These are phyloP conservation scores for Clarireedia sp. DNA, from an alignment of 2,329 filamentous ascomycete species.

Conservation along the genomic window DNA sequence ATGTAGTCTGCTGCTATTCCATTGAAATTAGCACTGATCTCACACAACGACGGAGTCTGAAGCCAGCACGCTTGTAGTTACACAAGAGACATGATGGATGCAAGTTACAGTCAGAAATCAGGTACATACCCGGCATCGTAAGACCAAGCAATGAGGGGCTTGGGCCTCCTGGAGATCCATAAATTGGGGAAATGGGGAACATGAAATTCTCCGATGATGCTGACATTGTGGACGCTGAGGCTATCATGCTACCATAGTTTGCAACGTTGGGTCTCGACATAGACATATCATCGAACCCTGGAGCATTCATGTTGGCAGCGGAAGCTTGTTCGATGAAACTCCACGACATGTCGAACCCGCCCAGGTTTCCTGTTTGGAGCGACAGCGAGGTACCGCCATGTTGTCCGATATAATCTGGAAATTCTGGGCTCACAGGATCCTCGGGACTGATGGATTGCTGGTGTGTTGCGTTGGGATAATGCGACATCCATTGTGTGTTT, in stretches of 20 bases:
- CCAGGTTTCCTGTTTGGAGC: slow-evolving; percentile 5
- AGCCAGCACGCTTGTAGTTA: no score
- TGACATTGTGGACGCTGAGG: slow-evolving; percentile 18
- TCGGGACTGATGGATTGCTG: slow-evolving; percentile 2
- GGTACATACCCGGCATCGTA: slow-evolving; percentile 18
- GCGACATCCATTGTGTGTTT: slow-evolving; percentile 1
- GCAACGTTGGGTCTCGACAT: slow-evolving; percentile 18
- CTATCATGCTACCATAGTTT: slow-evolving; percentile 20
- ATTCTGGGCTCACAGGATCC: background rate
- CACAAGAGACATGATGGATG: background rate
- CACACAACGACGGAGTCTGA: background rate
- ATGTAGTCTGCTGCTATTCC: slow-evolving; percentile 1
- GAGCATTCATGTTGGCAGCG: slow-evolving; percentile 8
- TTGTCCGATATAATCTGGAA: background rate
- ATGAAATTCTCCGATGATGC: slow-evolving; percentile 20
- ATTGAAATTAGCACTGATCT: slow-evolving; percentile 3
- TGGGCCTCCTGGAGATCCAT: slow-evolving; percentile 10
- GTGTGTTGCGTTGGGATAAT: background rate
- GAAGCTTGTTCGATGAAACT: slow-evolving; percentile 7
- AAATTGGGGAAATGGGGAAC: slow-evolving; percentile 14
- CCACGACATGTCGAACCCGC: slow-evolving; percentile 18
- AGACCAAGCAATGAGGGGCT: slow-evolving; percentile 13
- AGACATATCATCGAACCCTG: slow-evolving; percentile 15
- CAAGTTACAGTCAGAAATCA: background rate
- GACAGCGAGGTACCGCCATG: slow-evolving; percentile 1